Base-by-base conservation (phyloP, 202 grass and related monocot species). In the Panicum virgatum region DNA sequence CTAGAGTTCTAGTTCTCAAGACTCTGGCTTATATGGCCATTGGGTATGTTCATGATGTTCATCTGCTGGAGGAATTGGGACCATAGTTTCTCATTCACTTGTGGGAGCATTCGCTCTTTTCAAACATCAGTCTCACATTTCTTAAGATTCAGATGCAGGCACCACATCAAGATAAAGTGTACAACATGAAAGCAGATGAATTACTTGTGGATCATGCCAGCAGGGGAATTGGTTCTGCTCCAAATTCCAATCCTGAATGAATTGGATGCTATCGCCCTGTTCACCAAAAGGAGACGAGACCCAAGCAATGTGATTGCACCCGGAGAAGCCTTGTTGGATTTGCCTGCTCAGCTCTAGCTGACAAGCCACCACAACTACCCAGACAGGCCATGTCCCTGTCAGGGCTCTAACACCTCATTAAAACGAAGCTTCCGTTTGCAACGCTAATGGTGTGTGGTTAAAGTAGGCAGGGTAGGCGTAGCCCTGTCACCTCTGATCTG, bases 351-450 rank as follows among this genome's bases (percentile, higher is more conserved):
- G 60, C 6, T 74, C 12, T 9, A 42, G 37, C 12, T 56, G 60
- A 79, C 67, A 26, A 34, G 68, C 42, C 80, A 88, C 18, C 80
- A 13, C 67, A 88, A 39, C 74, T 29, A 78, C 46, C 39, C 38
- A 60, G 12, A 26, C 57, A 29, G 57, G 59, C 74, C 59, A 3
- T 25, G 80, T 88, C 87, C 0, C 48, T 47, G 7, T 86, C 83
- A 77, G 27, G 12, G 40, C 22, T 82, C 66, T 63, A 46, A 72
- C 71, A 73, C 46, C 37, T 9, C 69, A 68, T 79, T 86, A 58
- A 88, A 40, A 77, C 4, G 68, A 80, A 75, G 80, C 34, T 47
- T 50, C 72, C 26, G 13, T 85, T 50, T 66, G 82, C 46, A 72
- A 25, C 18, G 82, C 70, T 57, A 65, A 40, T 68, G 27, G 46